Percentiles rank a stretch among this genome's conserved stretches.
Evolutionary conservation across 768 basidiomycete species (phyloP).

Genomic region (Daedaleopsis sinensis): DNA sequence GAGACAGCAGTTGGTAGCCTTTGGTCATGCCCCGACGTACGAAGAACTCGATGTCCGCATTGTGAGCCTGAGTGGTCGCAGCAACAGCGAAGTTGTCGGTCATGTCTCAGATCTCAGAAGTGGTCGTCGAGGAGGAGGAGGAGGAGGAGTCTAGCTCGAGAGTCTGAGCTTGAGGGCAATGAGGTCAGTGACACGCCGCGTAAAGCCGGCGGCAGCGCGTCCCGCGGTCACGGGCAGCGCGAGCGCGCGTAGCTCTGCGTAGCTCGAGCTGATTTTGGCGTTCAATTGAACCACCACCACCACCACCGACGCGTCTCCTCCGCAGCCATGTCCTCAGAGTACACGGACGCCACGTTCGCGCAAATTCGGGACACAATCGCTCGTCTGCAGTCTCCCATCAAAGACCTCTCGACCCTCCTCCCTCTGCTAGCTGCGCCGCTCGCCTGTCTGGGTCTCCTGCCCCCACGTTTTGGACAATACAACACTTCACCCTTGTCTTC

Average conservation of each 20-base stretch:
- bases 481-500: slow-evolving; percentile 42
- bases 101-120: slow-evolving; percentile 14
- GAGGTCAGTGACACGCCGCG: slow-evolving; percentile 15
- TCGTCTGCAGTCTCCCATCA: slow-evolving; percentile 36
- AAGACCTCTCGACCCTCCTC: slow-evolving; percentile 55
- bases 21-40: slow-evolving; percentile 65
- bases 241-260: too few relatives aligned
- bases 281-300: too few relatives aligned
- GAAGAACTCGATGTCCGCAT: slow-evolving; percentile 65
- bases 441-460: slow-evolving; percentile 56
- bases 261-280: too few relatives aligned
- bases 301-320: not conserved
- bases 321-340: slow-evolving; percentile 31
- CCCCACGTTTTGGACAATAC: slow-evolving; percentile 53
- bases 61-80: slow-evolving; percentile 37
- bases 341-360: slow-evolving; percentile 18
- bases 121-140: slow-evolving; percentile 2
- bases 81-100: slow-evolving; percentile 26
- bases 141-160: too few relatives aligned
- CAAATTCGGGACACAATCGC: slow-evolving; percentile 32
- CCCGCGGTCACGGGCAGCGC: not conserved
- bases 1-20: slow-evolving; percentile 69
- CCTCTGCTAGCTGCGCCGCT: slow-evolving; percentile 62
- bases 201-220: not conserved
- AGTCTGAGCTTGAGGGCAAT: not conserved